Conservation (phyloP, 2,329 filamentous ascomycete species). For the Blastomyces parvus region DNA sequence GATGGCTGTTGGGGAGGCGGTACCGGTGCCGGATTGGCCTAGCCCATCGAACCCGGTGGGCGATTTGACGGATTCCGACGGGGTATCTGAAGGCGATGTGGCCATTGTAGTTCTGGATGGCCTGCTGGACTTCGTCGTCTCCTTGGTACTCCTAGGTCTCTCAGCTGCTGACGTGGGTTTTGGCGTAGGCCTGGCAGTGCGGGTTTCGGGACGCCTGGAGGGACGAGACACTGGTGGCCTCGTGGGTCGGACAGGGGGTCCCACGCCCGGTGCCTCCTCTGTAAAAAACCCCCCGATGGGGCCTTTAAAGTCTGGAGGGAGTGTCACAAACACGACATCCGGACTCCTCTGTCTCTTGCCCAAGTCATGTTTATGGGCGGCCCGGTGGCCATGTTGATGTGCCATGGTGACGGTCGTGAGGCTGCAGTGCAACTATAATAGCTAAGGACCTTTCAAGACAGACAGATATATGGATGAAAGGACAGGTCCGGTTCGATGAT, state of each 20-base stretch:
- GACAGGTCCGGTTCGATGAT: too few species aligned
- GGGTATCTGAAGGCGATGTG: conserved; percentile 17
- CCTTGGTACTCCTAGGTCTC: conserved; percentile 7
- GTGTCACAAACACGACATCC: conserved; percentile 43
- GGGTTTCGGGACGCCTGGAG: conserved; percentile 6
- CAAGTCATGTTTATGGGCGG: conserved; percentile 8
- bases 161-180: conserved; percentile 15
- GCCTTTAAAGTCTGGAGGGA: conserved; percentile 44
- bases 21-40: conserved; percentile 3
- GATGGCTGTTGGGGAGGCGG: conserved; percentile 17
- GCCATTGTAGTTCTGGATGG: conserved; percentile 18
- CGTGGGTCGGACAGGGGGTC: conserved; percentile 22
- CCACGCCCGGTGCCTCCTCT: conserved; percentile 19
- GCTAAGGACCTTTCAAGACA: background rate
- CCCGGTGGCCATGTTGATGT: conserved; percentile 11
- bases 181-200: conserved; percentile 18
- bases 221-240: conserved; percentile 10
- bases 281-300: conserved; percentile 42
- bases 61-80: conserved; percentile 8
- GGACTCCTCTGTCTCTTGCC: conserved; percentile 4
- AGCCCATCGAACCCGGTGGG: conserved; percentile 11
- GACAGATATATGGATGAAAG: too few species aligned
- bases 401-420: conserved; percentile 7
- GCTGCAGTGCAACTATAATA: background rate
- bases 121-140: conserved; percentile 11